These are phyloP conservation scores for Lactuca saligna DNA, from an alignment of 129 eudicot genomes.

Conservation along the genomic window DNA sequence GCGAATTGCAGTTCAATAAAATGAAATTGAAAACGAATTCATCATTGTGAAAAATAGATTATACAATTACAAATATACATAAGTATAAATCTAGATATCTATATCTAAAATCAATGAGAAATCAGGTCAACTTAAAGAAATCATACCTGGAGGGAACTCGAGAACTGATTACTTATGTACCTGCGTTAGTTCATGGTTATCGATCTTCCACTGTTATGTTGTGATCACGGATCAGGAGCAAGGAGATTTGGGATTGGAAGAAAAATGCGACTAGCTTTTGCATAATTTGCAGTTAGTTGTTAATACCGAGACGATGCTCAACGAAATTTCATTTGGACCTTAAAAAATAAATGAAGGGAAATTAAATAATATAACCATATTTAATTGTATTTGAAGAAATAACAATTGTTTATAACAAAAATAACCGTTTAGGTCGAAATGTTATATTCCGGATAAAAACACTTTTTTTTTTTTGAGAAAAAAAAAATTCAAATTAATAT, in stretches of 20 bases:
- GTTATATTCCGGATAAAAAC: too few species aligned
- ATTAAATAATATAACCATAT: too few species aligned
- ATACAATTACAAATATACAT: constrained; percentile 1
- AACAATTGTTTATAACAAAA: too few species aligned
- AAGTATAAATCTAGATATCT: neutral
- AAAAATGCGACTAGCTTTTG: neutral
- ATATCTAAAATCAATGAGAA: constrained; percentile 11
- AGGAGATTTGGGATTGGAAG: constrained; percentile 1
- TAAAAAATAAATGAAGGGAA: neutral
- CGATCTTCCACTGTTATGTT: constrained; percentile 10
- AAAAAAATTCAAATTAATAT: too few species aligned
- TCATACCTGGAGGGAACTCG: neutral
- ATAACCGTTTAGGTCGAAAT: too few species aligned
- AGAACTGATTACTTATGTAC: neutral
- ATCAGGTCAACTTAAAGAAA: constrained; percentile 3
- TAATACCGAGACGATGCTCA: neutral
- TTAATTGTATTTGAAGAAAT: too few species aligned
- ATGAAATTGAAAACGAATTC: neutral
- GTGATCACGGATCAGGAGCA: constrained; percentile 11
- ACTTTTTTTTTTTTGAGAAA: too few species aligned
- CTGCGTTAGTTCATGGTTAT: constrained; percentile 21
- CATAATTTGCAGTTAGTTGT: constrained; percentile 11
- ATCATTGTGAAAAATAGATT: neutral
- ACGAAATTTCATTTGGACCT: neutral
- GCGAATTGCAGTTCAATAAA: constrained; percentile 18